A percentile compares a stretch with the other conserved stretches of the same genome.
phyloP scores from a whole-genome alignment of 2,329 filamentous ascomycete genomes.

The Lecanicillium sp. region DNA sequence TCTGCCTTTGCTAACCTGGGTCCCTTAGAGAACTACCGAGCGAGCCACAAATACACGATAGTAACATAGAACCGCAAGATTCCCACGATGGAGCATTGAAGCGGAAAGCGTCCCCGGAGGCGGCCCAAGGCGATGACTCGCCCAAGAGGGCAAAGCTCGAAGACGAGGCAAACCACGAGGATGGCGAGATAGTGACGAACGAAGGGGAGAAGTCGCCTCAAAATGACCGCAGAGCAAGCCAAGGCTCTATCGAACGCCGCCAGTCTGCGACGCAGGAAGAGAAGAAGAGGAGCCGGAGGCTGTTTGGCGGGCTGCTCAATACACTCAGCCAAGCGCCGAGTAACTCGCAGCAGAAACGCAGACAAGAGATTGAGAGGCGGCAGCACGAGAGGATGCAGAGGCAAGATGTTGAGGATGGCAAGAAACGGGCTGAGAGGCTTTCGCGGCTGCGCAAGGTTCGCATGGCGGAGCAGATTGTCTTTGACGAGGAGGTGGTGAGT shows the following conservation, averaged over 20 bases:
- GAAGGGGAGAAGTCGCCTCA: conserved; percentile 1
- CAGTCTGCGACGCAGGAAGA: conserved; percentile 51
- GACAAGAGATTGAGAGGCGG: conserved; percentile 73
- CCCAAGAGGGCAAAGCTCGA: conserved; percentile 19
- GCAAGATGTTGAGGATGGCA: conserved; percentile 64
- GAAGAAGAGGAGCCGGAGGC: conserved; percentile 72
- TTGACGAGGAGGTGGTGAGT: conserved; percentile 71
- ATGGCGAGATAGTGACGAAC: conserved; percentile 5
- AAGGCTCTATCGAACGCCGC: neutral
- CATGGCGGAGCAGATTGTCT: conserved; percentile 61
- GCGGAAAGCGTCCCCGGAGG: conserved; percentile 19
- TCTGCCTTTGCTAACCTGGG: neutral
- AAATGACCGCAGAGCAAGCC: neutral
- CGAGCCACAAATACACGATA: conserved; percentile 1
- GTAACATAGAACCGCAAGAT: neutral
- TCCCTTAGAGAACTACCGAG: neutral
- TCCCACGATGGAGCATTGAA: conserved; percentile 14
- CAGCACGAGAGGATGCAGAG: conserved; percentile 69
- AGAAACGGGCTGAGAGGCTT: conserved; percentile 56
- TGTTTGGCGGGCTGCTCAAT: conserved; percentile 77
- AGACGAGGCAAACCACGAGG: conserved; percentile 8
- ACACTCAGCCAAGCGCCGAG: conserved; percentile 68
- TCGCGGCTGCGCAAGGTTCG: conserved; percentile 55
- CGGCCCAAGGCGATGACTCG: conserved; percentile 11
- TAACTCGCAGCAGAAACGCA: conserved; percentile 57